Conservation (phyloP, 768 basidiomycete species). For the Omphalotus guepiniiformis region DNA sequence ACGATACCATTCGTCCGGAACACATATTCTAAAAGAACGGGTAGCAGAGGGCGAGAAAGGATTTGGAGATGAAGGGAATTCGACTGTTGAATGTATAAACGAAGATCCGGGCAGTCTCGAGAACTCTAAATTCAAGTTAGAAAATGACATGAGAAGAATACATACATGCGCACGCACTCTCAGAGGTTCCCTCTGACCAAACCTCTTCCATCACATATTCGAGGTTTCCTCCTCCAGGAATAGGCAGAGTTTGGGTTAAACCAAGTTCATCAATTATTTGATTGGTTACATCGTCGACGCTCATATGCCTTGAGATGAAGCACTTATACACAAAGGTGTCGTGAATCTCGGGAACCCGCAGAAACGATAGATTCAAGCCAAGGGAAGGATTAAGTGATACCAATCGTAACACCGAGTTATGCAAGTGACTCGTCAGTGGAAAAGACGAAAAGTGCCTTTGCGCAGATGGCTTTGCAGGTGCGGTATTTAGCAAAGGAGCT, state of each 20-base stretch:
- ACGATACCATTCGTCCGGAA: conserved; percentile 79
- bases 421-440: conserved; percentile 62
- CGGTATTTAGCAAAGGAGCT: conserved; percentile 47
- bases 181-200: conserved; percentile 46
- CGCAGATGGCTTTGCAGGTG: conserved; percentile 28
- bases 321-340: conserved; percentile 66
- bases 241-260: conserved; percentile 56
- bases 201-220: conserved; percentile 75
- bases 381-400: conserved; percentile 65
- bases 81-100: conserved; percentile 38
- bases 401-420: conserved; percentile 62
- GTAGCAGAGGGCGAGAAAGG: conserved; percentile 35
- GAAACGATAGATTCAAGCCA: conserved; percentile 49
- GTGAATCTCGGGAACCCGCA: conserved; percentile 71
- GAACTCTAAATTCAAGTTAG: conserved; percentile 29
- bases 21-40: conserved; percentile 56
- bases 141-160: not conserved
- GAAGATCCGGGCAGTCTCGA: conserved; percentile 42
- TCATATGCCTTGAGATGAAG: conserved; percentile 57
- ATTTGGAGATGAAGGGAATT: conserved; percentile 35
- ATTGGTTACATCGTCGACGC: conserved; percentile 52
- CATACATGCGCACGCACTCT: too few species aligned
- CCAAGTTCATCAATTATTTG: conserved; percentile 61
- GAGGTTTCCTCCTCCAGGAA: conserved; percentile 63
- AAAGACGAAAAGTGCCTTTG: conserved; percentile 67